Conservation (phyloP, 257 asterid genomes). For the Gentiana dahurica region DNA sequence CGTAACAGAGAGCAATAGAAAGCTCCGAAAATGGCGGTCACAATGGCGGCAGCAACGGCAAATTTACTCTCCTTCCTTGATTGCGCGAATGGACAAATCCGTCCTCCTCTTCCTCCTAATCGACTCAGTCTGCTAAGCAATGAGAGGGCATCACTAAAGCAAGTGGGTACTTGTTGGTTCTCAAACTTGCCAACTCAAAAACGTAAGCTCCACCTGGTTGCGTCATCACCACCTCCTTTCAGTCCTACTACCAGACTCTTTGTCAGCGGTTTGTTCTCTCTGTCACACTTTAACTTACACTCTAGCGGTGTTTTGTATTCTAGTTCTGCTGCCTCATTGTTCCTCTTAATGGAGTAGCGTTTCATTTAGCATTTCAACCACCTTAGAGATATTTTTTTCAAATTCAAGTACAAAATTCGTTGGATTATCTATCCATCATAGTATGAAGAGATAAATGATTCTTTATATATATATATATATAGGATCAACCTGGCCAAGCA, state of each 20-base stretch:
- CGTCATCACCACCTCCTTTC: slow-evolving; percentile 5
- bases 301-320: neutral
- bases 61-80: neutral
- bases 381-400: too few relatives aligned
- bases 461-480: too few relatives aligned
- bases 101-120: neutral
- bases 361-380: neutral
- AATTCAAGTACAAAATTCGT: neutral
- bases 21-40: neutral
- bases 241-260: slow-evolving; percentile 26
- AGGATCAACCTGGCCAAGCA: too few relatives aligned
- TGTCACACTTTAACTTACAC: neutral
- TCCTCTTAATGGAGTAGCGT: neutral
- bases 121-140: neutral
- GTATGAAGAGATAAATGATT: too few relatives aligned
- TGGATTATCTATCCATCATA: too few relatives aligned
- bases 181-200: neutral
- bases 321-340: neutral
- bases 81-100: neutral
- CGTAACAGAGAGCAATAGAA: too few relatives aligned
- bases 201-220: slow-evolving; percentile 2
- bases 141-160: neutral
- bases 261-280: slow-evolving; percentile 23
- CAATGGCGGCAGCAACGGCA: slow-evolving; percentile 4
- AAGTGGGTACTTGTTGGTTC: neutral